phyloP scores from a whole-genome alignment of 805 yeast species.

The Yarrowia porcina region DNA sequence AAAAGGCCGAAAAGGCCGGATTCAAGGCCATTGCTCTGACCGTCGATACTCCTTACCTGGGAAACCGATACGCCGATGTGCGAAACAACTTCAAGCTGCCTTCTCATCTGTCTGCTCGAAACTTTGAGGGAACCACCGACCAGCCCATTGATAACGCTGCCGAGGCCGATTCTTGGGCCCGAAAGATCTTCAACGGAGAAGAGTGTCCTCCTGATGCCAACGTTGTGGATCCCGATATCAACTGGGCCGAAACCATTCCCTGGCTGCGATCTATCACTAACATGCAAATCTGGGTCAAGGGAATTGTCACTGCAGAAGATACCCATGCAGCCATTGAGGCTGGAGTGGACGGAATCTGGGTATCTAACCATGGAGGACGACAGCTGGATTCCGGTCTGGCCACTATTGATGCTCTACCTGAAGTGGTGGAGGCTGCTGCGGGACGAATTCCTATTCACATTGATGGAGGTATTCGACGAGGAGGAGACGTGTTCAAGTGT shows the following conservation, averaged over 20 bases:
- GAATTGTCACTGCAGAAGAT: slow-evolving; percentile 66
- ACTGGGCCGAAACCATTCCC: slow-evolving; percentile 38
- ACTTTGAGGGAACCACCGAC: slow-evolving; percentile 29
- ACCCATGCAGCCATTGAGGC: slow-evolving; percentile 54
- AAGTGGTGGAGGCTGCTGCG: slow-evolving; percentile 42
- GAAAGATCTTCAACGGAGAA: slow-evolving; percentile 28
- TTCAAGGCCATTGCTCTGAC: slow-evolving; percentile 51
- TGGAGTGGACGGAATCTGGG: slow-evolving; percentile 60
- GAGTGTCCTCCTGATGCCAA: slow-evolving; percentile 28
- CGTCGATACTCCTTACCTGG: slow-evolving; percentile 54
- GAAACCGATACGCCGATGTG: slow-evolving; percentile 51
- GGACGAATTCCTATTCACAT: slow-evolving; percentile 55
- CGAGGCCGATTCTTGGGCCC: slow-evolving; percentile 31
- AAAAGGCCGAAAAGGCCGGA: slow-evolving; percentile 36
- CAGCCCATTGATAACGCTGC: slow-evolving; percentile 33
- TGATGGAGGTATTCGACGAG: slow-evolving; percentile 70
- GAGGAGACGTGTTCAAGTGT: slow-evolving; percentile 64
- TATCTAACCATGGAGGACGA: slow-evolving; percentile 75
- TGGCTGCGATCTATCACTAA: slow-evolving; percentile 38
- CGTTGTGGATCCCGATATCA: slow-evolving; percentile 35
- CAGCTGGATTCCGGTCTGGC: slow-evolving; percentile 64
- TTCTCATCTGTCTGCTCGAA: slow-evolving; percentile 34
- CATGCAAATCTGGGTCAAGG: slow-evolving; percentile 55
- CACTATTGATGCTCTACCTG: slow-evolving; percentile 62
- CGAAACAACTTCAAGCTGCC: slow-evolving; percentile 33